These are phyloP conservation scores for Entomortierella parvispora DNA, from an alignment of 192 early-diverging fungal genomes.

Conservation along the genomic window DNA sequence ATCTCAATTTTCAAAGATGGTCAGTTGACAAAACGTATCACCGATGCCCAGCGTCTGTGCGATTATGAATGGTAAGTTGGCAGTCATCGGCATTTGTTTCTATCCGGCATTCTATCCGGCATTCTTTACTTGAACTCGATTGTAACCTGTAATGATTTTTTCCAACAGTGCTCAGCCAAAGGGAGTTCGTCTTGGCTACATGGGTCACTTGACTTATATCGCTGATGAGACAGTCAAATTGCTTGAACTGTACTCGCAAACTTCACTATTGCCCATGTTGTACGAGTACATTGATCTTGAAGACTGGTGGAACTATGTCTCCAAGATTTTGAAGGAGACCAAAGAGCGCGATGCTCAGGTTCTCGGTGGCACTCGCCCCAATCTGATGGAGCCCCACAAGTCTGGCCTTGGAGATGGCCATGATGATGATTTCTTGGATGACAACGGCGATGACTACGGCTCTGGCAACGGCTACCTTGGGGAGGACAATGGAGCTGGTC, in stretches of 20 bases:
- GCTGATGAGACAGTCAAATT: constrained; percentile 95
- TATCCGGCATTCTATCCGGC: not conserved
- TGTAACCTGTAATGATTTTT: not conserved
- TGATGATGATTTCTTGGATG: constrained; percentile 69
- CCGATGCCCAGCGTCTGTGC: constrained; percentile 84
- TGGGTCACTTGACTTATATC: constrained; percentile 98
- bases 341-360: constrained; percentile 56
- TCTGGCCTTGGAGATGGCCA: constrained; percentile 52
- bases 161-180: constrained; percentile 77
- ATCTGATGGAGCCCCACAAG: constrained; percentile 52
- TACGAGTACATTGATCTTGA: constrained; percentile 60
- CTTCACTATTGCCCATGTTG: constrained; percentile 28
- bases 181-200: constrained; percentile 93
- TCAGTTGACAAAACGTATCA: constrained; percentile 84
- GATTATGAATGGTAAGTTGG: constrained; percentile 78
- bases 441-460: constrained; percentile 58
- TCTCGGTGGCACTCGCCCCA: constrained; percentile 62
- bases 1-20: constrained; percentile 88
- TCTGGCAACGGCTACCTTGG: constrained; percentile 67
- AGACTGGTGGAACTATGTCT: constrained; percentile 65
- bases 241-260: constrained; percentile 71
- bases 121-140: not conserved
- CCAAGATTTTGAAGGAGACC: constrained; percentile 56
- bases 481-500: constrained; percentile 54
- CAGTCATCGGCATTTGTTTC: not conserved